Conservation (phyloP, 2,329 filamentous ascomycete genomes). For the Apiospora aurea region DNA sequence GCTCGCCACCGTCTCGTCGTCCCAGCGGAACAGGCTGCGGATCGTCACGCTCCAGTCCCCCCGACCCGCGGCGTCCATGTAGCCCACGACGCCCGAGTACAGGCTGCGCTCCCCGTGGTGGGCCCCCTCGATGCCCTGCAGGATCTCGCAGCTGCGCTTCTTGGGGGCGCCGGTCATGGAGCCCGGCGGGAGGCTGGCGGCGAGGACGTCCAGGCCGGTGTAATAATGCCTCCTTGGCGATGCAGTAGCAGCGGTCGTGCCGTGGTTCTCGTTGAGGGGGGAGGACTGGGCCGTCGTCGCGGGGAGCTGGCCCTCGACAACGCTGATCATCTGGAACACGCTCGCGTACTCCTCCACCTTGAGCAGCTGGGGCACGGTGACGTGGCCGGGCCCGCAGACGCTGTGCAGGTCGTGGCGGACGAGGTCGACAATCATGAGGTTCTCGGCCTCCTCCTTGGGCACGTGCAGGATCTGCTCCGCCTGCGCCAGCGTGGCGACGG, state of each 20-base stretch:
- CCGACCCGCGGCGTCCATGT: conserved; percentile 83
- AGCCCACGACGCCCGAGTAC: conserved; percentile 90
- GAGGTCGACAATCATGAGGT: conserved; percentile 96
- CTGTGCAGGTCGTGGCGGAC: conserved; percentile 92
- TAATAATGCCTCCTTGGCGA: conserved; percentile 37
- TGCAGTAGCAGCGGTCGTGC: neutral
- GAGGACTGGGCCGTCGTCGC: neutral
- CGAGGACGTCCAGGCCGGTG: conserved; percentile 78
- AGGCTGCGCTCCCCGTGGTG: conserved; percentile 71
- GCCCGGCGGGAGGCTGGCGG: conserved; percentile 82
- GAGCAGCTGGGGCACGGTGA: conserved; percentile 80
- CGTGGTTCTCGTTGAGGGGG: no score
- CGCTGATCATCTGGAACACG: conserved; percentile 90
- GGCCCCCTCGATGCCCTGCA: conserved; percentile 71
- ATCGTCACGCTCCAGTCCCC: conserved; percentile 95
- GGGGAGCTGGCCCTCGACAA: conserved; percentile 75
- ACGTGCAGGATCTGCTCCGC: conserved; percentile 77
- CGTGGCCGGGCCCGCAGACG: conserved; percentile 78
- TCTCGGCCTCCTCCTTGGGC: conserved; percentile 92
- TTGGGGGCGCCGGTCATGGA: conserved; percentile 98
- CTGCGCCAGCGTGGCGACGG: conserved; percentile 70
- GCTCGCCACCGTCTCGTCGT: conserved; percentile 57
- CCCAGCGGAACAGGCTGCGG: conserved; percentile 78
- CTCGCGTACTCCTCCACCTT: conserved; percentile 89
- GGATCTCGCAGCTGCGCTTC: conserved; percentile 86